A percentile compares a stretch with the other conserved stretches of the same genome.
Evolutionary conservation across 495 filamentous ascomycete genomes (phyloP).

Genomic region (Astrocystis sublimbata): DNA sequence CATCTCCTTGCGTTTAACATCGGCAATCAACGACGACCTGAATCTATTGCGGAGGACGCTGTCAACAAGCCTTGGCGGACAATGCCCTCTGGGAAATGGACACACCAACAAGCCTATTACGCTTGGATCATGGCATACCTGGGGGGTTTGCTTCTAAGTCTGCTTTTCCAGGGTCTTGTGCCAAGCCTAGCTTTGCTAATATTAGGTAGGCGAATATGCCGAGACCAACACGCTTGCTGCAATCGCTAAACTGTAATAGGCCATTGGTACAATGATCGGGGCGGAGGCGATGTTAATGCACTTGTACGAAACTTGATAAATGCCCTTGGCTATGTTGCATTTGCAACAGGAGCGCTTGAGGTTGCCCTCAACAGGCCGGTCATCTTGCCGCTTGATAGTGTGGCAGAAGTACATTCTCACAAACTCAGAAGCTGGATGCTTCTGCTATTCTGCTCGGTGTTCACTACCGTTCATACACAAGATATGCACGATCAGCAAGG

Average conservation of each 20-base stretch:
- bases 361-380: not conserved
- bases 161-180: slow-evolving; percentile 32
- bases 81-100: slow-evolving; percentile 47
- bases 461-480: slow-evolving; percentile 53
- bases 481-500: slow-evolving; percentile 53
- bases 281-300: too few species aligned
- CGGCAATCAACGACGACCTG: slow-evolving; percentile 49
- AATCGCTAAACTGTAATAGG: too few species aligned
- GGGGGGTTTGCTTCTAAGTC: slow-evolving; percentile 30
- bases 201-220: not conserved
- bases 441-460: slow-evolving; percentile 45
- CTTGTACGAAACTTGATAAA: too few species aligned
- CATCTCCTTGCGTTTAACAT: slow-evolving; percentile 46
- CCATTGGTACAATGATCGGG: too few species aligned
- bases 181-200: slow-evolving; percentile 22
- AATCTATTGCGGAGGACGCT: slow-evolving; percentile 48
- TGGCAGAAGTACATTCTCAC: not conserved
- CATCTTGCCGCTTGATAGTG: not conserved
- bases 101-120: slow-evolving; percentile 32
- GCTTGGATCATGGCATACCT: slow-evolving; percentile 38
- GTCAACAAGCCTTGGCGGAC: slow-evolving; percentile 63
- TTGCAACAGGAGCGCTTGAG: too few species aligned
- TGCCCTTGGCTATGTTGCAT: too few species aligned
- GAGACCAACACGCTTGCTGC: not conserved
- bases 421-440: slow-evolving; percentile 38